Conservation (phyloP, 2,329 filamentous ascomycete genomes). For the Pseudocercospora fuligena region DNA sequence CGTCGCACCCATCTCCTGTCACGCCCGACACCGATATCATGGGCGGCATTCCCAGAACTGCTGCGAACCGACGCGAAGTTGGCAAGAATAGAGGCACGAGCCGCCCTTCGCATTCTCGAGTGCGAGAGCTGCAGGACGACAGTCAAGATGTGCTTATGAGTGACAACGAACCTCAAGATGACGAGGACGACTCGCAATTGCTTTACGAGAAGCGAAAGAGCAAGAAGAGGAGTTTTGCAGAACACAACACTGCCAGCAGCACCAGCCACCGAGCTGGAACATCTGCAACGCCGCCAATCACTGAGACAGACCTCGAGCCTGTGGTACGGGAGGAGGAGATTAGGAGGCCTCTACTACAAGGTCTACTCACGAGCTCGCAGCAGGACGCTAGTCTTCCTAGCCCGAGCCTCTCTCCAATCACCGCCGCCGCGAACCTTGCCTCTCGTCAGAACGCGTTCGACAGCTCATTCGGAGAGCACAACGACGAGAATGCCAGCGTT, state of each 20-base stretch:
- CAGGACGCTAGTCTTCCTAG: slow-evolving; percentile 94
- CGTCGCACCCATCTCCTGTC: slow-evolving; percentile 37
- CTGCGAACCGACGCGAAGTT: slow-evolving; percentile 21
- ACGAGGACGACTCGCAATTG: slow-evolving; percentile 37
- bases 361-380: slow-evolving; percentile 71
- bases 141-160: slow-evolving; percentile 36
- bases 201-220: slow-evolving; percentile 29
- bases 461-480: slow-evolving; percentile 39
- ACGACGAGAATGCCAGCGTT: slow-evolving; percentile 40
- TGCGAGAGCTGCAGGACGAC: slow-evolving; percentile 37
- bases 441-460: slow-evolving; percentile 41
- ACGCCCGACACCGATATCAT: slow-evolving; percentile 42
- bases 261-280: slow-evolving; percentile 22
- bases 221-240: slow-evolving; percentile 26
- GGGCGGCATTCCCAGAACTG: slow-evolving; percentile 28
- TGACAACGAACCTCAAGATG: slow-evolving; percentile 34
- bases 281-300: slow-evolving; percentile 74
- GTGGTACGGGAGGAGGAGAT: slow-evolving; percentile 35
- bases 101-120: slow-evolving; percentile 32
- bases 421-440: slow-evolving; percentile 70
- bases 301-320: slow-evolving; percentile 71
- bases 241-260: slow-evolving; percentile 25
- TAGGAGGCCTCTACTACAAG: slow-evolving; percentile 45
- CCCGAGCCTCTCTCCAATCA: slow-evolving; percentile 87
- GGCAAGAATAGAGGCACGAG: slow-evolving; percentile 27